Conservation (phyloP, 768 basidiomycete species). For the Russula griseocarnosa region DNA sequence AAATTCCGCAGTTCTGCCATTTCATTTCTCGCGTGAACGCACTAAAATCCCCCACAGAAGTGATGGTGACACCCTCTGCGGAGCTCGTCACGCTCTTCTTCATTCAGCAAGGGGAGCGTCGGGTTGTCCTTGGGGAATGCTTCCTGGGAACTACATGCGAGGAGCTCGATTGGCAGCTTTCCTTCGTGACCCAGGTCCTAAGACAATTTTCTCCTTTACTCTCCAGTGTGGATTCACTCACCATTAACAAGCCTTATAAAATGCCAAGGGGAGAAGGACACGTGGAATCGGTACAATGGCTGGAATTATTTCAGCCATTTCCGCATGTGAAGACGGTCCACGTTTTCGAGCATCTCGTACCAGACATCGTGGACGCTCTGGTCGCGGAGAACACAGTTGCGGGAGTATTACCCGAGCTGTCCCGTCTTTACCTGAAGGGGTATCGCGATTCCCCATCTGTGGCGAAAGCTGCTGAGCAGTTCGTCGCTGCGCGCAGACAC, state of each 20-base stretch:
- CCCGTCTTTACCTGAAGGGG: not conserved
- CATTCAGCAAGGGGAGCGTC: not conserved
- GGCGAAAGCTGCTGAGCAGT: not conserved
- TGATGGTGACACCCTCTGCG: not conserved
- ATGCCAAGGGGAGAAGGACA: not conserved
- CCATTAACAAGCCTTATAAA: not conserved
- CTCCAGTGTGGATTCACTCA: not conserved
- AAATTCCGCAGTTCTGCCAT: slow-evolving; percentile 3
- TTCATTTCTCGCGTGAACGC: not conserved
- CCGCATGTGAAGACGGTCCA: not conserved
- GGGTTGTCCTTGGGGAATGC: not conserved
- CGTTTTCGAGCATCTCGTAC: not conserved
- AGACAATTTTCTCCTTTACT: not conserved
- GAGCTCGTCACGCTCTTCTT: not conserved
- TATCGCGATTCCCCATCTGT: not conserved
- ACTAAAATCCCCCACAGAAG: not conserved
- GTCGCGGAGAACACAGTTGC: not conserved
- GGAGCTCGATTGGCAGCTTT: slow-evolving; percentile 9
- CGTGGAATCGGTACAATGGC: not conserved
- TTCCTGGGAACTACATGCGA: not conserved
- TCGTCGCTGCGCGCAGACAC: not conserved
- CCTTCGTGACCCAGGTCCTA: not conserved
- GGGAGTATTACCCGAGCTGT: not conserved
- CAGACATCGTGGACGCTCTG: not conserved
- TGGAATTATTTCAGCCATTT: slow-evolving; percentile 10